Evolutionary conservation across 108 stramenopile genomes (phyloP), one percentile per base, ranked within the genome.

Genomic region (Nitzschia sp.): DNA sequence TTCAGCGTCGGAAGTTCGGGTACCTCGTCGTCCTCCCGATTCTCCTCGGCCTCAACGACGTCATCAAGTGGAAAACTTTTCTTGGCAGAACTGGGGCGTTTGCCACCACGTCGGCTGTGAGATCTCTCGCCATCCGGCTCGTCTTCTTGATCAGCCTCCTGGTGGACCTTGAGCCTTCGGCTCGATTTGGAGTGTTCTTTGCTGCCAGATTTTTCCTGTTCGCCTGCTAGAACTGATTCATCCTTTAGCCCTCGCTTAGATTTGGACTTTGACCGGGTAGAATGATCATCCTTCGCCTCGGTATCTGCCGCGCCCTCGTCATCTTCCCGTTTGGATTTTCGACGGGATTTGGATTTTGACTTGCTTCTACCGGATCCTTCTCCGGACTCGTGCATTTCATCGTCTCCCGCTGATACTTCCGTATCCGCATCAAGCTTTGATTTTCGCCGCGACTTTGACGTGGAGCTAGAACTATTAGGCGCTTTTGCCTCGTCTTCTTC

Each of bases 151-250:
- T 8, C 38, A 42, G 38, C 38, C 8, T 8, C 38, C 8, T 8
- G 11, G 15, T 8, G 11, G 15, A 51, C 49, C 49, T 51, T 51
- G 49, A 51, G 49, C n/a, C n/a, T 51, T 51, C 49, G 49, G 11
- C 19, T 51, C 21, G 49, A 51, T 51, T 51, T 51, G 49, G 49
- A 51, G 49, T n/a, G n/a, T n/a, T n/a, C n/a, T n/a, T n/a, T n/a
- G n/a, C n/a, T n/a, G n/a, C n/a, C n/a, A n/a, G n/a, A n/a, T n/a
- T n/a, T n/a, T n/a, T n/a, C n/a, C n/a, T n/a, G n/a, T n/a, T n/a
- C n/a, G n/a, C n/a, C n/a, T n/a, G n/a, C n/a, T n/a, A n/a, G n/a
- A n/a, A n/a, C n/a, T n/a, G n/a, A n/a, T n/a, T n/a, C n/a, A n/a
- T n/a, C n/a, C n/a, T n/a, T n/a, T n/a, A n/a, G n/a, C n/a, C n/a